phyloP scores from a whole-genome alignment of 2,329 filamentous ascomycete genomes.

The Aspergillus persii region DNA sequence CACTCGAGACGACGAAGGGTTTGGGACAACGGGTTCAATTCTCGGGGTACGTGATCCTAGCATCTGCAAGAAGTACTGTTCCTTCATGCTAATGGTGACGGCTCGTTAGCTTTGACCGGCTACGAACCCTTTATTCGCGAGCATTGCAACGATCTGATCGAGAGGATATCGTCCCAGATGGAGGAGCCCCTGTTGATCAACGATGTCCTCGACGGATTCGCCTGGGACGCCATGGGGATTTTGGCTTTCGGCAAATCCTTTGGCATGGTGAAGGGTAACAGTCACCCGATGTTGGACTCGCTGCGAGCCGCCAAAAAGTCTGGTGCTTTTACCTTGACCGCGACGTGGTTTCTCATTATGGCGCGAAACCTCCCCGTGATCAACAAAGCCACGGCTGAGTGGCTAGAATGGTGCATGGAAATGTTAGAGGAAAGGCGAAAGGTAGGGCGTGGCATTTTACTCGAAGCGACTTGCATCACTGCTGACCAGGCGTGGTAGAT shows the following conservation, averaged over 20 bases:
- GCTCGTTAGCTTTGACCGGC: not conserved
- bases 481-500: not conserved
- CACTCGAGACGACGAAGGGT: constrained; percentile 6
- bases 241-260: constrained; percentile 10
- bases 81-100: not conserved
- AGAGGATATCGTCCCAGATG: not conserved
- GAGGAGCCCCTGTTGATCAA: constrained; percentile 3
- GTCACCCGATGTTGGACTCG: not conserved
- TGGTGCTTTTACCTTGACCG: not conserved
- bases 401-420: constrained; percentile 6
- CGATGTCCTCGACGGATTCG: not conserved
- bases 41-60: not conserved
- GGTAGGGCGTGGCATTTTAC: not conserved
- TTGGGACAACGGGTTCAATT: constrained; percentile 12
- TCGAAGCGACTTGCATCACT: not conserved
- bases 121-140: constrained; percentile 10
- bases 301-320: not conserved
- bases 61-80: not conserved
- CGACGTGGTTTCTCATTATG: constrained; percentile 6
- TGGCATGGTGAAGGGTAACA: constrained; percentile 4
- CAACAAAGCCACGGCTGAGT: not conserved
- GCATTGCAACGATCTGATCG: constrained; percentile 5
- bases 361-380: constrained; percentile 1
- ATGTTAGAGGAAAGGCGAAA: constrained; percentile 5
- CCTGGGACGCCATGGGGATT: constrained; percentile 9